Evolutionary conservation across 192 early-diverging fungal species (phyloP), one percentile per base, ranked within the genome.

Genomic region (Mortierella hygrophila): DNA sequence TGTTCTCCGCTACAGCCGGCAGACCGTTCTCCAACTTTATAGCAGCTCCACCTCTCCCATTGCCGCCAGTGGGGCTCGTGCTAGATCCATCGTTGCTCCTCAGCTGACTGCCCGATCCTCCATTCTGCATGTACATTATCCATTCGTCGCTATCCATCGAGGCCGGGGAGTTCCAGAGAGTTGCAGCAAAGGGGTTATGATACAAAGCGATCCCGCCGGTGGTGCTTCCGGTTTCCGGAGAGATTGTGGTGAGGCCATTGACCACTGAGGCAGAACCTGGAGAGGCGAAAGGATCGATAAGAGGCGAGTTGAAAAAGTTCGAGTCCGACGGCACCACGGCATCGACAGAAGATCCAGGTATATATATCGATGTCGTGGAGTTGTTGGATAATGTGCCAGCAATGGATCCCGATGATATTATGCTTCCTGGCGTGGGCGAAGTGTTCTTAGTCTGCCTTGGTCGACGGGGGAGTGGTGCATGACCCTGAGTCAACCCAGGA

Each of bases 391-490:
- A 15, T 21, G 57, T 6, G 40, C 35, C n/a, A 38, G 23, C 23
- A 44, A 54, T 41, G 10, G 70, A 38, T 8, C 41, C 21, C 6
- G 70, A 41, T 71, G 70, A 71, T n/a, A 71, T 41, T 8, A 40
- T 44, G 44, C 7, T 42, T 46, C 54, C 47, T 9, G 83, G 83
- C 0, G 83, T 77, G 2, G 74, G 78, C 4, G 83, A 85, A 0
- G 83, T 68, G 46, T 86, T 86, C 60, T 81, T 86, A n/a, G 75
- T 74, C 54, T 86, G 84, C 15, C 84, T 70, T 10, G 84, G 84
- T 42, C 84, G 70, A 18, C 84, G 79, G 5, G 84, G 84, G 5
- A 86, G 79, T 26, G 84, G 84, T 18, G 79, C 75, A 54, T 86
- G 84, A 0, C 84, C 84, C 35, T 86, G 84, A 3, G 35, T 86